Evolutionary conservation across 2,329 filamentous ascomycete species (phyloP), one percentile per base, ranked within the genome.

Genomic region (Penicillium rolfsii): DNA sequence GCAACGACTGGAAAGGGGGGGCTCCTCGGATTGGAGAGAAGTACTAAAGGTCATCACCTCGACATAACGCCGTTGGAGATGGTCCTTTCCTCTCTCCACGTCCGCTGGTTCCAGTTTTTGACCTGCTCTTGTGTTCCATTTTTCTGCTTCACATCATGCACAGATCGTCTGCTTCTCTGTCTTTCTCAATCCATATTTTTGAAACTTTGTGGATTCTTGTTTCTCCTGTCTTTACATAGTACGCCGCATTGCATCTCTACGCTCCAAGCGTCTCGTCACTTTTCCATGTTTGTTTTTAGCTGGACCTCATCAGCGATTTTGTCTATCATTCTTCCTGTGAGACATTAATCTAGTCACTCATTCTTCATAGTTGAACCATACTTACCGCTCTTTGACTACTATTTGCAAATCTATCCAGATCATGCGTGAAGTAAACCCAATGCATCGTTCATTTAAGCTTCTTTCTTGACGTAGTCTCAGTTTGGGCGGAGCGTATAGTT

Each of bases 1-100:
- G 91, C 61, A 87, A 96, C 67, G 94, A 90, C 71, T 98, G 86
- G 85, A 84, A 84, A 75, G 86, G 86, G 57, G 86, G 86, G 64
- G 83, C 83, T 66, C 86, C 87, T 50, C 80, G 86, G 70, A 75
- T 89, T 73, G 87, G 87, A 40, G 87, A 89, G 76, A 70, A 73
- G 60, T 68, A 68, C 52, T 74, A 59, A 64, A 64, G 36, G 26
- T 12, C 35, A 41, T 19, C 14, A 50, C 22, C 14, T 55, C 43
- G 14, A 56, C 49, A 26, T 35, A 50, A 56, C 38, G 26, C 30
- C 36, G 52, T 55, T 24, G 36, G 48, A 30, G 38, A 24, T 26
- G 22, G 38, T 28, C 19, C 38, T 24, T 48, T 58, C 22, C 26
- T 59, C 59, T 57, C 53, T 55, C 57, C 52, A 49, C 52, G 40